Percentiles rank a stretch among this genome's conserved stretches.
Evolutionary conservation across 441 rosid genomes (phyloP).

Genomic region (Jatropha podagrica): DNA sequence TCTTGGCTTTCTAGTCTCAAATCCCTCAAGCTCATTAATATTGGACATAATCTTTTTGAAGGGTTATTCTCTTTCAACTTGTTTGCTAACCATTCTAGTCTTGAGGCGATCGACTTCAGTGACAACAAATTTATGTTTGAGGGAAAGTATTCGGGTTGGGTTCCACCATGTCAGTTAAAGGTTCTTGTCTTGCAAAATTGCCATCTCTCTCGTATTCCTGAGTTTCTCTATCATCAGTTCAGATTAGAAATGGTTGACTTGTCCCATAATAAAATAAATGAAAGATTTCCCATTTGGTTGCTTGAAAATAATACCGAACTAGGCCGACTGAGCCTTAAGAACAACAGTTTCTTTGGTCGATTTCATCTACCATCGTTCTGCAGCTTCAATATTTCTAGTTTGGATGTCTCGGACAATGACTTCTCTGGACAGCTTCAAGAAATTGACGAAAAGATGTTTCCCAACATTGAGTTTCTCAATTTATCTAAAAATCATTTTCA

Average conservation of each 20-base stretch:
- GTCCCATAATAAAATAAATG: too few species aligned
- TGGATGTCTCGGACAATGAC: conserved; percentile 5
- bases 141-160: too few species aligned
- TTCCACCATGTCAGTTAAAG: too few species aligned
- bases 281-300: background rate
- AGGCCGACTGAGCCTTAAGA: background rate
- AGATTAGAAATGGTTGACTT: too few species aligned
- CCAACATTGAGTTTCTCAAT: background rate
- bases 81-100: too few species aligned
- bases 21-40: background rate
- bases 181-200: too few species aligned
- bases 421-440: background rate
- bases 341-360: background rate
- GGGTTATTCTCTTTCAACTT: too few species aligned
- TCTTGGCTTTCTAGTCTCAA: background rate
- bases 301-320: background rate
- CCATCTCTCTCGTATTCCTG: too few species aligned
- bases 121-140: too few species aligned
- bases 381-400: background rate
- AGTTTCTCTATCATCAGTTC: too few species aligned
- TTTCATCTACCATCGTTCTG: background rate
- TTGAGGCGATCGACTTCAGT: too few species aligned
- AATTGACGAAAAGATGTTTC: background rate
- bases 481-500: background rate
- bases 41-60: background rate